phyloP scores from a whole-genome alignment of 2,329 filamentous ascomycete species.

The Clarireedia sp. region DNA sequence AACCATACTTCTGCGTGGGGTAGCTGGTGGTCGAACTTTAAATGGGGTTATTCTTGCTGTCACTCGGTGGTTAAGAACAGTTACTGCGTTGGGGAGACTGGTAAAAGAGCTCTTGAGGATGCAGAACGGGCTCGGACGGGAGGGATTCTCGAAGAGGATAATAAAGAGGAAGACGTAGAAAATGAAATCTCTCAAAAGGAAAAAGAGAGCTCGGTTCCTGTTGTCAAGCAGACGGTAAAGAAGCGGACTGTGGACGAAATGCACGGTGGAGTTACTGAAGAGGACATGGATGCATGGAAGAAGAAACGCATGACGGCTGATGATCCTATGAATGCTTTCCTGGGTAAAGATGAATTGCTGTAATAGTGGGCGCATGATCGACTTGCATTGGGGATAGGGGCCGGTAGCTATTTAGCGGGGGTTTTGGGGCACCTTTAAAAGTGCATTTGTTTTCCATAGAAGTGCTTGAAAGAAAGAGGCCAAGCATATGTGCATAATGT shows the following conservation, averaged over 20 bases:
- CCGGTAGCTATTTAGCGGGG: too few relatives aligned
- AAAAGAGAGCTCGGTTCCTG: conserved; percentile 18
- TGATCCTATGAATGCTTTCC: conserved; percentile 79
- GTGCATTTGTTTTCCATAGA: too few relatives aligned
- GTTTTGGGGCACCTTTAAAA: too few relatives aligned
- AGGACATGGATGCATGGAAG: conserved; percentile 80
- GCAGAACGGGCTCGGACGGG: conserved; percentile 53
- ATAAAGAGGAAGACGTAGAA: conserved; percentile 24
- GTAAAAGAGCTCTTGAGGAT: conserved; percentile 71
- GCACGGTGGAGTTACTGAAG: conserved; percentile 68
- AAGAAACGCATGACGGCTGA: conserved; percentile 64
- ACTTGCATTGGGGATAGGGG: background rate
- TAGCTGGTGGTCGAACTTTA: conserved; percentile 93
- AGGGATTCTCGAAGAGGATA: conserved; percentile 27
- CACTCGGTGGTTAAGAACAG: conserved; percentile 92
- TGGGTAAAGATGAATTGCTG: conserved; percentile 62
- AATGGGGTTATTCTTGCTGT: conserved; percentile 95
- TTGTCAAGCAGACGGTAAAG: conserved; percentile 35
- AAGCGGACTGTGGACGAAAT: conserved; percentile 76
- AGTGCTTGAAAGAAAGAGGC: too few relatives aligned
- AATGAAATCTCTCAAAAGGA: conserved; percentile 29
- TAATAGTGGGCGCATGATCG: background rate
- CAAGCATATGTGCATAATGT: too few relatives aligned
- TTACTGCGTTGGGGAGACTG: conserved; percentile 91
- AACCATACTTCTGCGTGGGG: conserved; percentile 94